Evolutionary conservation across 78 protist genomes (phyloP).

Genomic region (Mastigamoeba balamuthi): DNA sequence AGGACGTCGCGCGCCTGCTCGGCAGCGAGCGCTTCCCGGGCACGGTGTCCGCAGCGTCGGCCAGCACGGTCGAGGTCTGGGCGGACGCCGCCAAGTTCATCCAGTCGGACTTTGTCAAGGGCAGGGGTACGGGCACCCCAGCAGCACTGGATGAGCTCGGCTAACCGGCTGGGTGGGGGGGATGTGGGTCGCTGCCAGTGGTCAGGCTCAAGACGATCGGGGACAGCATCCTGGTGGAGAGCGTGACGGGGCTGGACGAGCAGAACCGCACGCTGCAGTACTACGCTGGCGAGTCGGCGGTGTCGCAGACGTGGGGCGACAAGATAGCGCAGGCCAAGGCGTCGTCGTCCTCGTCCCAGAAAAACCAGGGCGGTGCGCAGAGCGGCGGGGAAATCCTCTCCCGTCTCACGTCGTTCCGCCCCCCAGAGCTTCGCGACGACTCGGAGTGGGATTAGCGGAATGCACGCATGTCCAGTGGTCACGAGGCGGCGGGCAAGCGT

Average conservation of each 20-base stretch:
- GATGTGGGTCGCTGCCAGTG: too few species aligned
- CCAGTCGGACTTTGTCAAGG: neutral
- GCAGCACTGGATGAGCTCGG: neutral
- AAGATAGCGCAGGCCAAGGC: too few species aligned
- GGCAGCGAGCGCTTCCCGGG: neutral
- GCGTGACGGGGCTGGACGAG: neutral
- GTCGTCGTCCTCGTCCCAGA: too few species aligned
- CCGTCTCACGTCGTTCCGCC: too few species aligned
- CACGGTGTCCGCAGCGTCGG: neutral
- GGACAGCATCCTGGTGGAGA: neutral
- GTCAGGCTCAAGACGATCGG: neutral
- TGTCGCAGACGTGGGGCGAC: too few species aligned
- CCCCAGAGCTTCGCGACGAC: too few species aligned
- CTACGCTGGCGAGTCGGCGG: neutral
- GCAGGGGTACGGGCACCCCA: neutral
- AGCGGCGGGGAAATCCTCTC: too few species aligned
- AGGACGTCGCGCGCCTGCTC: neutral
- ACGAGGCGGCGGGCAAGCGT: too few species aligned
- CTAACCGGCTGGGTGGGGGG: neutral
- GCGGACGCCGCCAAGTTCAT: neutral
- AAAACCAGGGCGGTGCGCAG: too few species aligned
- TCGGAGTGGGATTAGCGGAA: too few species aligned
- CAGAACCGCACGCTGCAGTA: neutral
- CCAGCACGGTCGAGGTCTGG: neutral
- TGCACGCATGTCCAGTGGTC: too few species aligned